Conservation (phyloP, 108 stramenopile species). For the Schizochytrium sp. region DNA sequence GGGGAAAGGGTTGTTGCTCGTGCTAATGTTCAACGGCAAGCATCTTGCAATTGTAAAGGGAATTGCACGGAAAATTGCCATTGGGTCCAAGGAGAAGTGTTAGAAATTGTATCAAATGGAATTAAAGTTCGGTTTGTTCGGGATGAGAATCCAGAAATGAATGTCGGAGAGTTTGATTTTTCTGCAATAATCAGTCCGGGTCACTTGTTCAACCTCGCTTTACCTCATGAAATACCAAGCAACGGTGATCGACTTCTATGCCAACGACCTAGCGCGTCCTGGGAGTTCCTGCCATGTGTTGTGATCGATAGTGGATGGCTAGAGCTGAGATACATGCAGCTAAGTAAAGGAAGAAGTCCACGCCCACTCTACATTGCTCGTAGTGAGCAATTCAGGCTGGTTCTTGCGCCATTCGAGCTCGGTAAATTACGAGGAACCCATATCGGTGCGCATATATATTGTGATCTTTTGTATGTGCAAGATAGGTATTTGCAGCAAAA, state of each 20-base stretch:
- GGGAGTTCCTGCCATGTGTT: not conserved
- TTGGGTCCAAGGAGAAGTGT: not conserved
- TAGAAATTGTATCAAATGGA: not conserved
- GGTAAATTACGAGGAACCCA: not conserved
- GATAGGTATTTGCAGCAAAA: not conserved
- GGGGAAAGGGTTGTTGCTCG: not conserved
- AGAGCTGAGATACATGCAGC: slow-evolving; percentile 1
- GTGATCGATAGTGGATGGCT: slow-evolving; percentile 32
- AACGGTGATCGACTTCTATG: not conserved
- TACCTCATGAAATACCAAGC: not conserved
- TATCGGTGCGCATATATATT: not conserved
- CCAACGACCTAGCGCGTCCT: not conserved
- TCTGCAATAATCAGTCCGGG: not conserved
- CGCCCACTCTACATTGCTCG: not conserved
- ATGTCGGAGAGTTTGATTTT: slow-evolving; percentile 4
- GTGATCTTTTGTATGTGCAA: not conserved
- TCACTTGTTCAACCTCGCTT: not conserved
- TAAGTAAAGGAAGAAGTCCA: not conserved
- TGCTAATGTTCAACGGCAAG: not conserved
- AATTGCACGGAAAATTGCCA: not conserved
- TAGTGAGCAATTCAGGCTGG: not conserved
- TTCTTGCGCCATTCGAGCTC: not conserved
- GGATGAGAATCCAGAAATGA: not conserved
- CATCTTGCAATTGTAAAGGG: not conserved
- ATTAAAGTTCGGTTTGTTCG: slow-evolving; percentile 25